A percentile compares a stretch with the other conserved stretches of the same genome.
These are phyloP conservation scores for Nidularia sp. DNA, from an alignment of 768 basidiomycete genomes.

Conservation along the genomic window DNA sequence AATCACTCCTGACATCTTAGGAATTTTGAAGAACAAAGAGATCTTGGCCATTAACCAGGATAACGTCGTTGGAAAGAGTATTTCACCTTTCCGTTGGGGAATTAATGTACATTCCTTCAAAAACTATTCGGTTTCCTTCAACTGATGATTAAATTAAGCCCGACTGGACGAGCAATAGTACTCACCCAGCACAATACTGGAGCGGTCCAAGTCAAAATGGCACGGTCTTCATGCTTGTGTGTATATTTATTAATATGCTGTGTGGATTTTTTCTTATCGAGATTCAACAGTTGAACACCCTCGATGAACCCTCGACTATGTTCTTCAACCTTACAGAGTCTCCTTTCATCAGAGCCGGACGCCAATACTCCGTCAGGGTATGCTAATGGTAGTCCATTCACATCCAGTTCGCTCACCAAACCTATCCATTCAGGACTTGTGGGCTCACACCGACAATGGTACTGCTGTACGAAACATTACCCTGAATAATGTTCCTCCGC, in stretches of 20 bases:
- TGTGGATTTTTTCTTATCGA: neutral
- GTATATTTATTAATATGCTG: conserved; percentile 5
- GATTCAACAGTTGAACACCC: conserved; percentile 44
- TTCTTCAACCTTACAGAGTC: conserved; percentile 61
- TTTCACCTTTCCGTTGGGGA: conserved; percentile 69
- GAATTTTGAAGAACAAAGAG: conserved; percentile 59
- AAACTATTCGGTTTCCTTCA: neutral
- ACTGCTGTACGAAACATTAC: conserved; percentile 50
- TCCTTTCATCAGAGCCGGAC: conserved; percentile 60
- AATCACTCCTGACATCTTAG: conserved; percentile 45
- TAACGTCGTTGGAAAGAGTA: conserved; percentile 51
- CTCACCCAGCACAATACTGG: conserved; percentile 62
- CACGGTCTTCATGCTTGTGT: conserved; percentile 61
- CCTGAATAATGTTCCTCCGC: conserved; percentile 40
- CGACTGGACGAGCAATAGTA: conserved; percentile 33
- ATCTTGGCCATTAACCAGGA: conserved; percentile 71
- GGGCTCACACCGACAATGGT: conserved; percentile 53
- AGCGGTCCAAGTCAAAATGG: conserved; percentile 58
- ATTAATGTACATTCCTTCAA: conserved; percentile 37
- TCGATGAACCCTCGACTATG: conserved; percentile 46
- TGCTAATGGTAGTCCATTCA: conserved; percentile 10
- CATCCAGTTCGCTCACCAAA: neutral
- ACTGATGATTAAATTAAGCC: conserved; percentile 14
- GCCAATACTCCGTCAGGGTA: conserved; percentile 57
- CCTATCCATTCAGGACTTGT: conserved; percentile 37